Base-by-base conservation (phyloP, 441 rosid species). In the Pelargonium cotyledonis region DNA sequence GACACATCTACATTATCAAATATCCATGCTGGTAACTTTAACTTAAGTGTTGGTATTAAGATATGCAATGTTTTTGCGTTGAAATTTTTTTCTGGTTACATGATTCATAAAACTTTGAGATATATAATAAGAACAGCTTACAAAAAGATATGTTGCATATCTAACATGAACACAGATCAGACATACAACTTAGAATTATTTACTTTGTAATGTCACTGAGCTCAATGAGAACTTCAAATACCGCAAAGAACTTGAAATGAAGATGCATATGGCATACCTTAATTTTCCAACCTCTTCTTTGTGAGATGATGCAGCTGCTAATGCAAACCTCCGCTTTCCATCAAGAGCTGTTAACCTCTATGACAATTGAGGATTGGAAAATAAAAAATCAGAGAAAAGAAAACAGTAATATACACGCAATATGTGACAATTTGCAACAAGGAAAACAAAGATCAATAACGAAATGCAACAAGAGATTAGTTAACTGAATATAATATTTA, bases 301-400 rank as follows among this genome's bases (percentile, higher is more conserved):
- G 70, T 90, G 96, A 63, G 96, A 90, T 78, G 81, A 81, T 68
- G 96, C 97, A 53, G 98, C 95, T 68, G 98, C 99, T 73, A 95
- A 83, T n/a, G 98, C 99, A 76, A 95, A 95, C 80, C 99, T 88
- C 72, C 99, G 84, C 83, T 92, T 95, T 70, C 97, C 97, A 85
- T 95, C 98, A 64, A 95, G 91, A 40, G 99, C 96, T 65, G 98
- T 90, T 88, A 95, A 73, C 83, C 98, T 90, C 97, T 95, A 71
- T 46, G 64, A 75, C 19, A 72, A 76, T 77, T 72, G 21, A 62
- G 29, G 51, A 46, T 8, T 18, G 46, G 40, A 40, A 19, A 55
- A 15, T 3, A 66, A 67, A 51, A 11, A 16, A 60, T 40, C 55
- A 53, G 35, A 4, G 69, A 40, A 65, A 31, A 65, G 68, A 38